Base-by-base conservation (phyloP, 257 asterid genomes). In the Nicotiana paniculata region DNA sequence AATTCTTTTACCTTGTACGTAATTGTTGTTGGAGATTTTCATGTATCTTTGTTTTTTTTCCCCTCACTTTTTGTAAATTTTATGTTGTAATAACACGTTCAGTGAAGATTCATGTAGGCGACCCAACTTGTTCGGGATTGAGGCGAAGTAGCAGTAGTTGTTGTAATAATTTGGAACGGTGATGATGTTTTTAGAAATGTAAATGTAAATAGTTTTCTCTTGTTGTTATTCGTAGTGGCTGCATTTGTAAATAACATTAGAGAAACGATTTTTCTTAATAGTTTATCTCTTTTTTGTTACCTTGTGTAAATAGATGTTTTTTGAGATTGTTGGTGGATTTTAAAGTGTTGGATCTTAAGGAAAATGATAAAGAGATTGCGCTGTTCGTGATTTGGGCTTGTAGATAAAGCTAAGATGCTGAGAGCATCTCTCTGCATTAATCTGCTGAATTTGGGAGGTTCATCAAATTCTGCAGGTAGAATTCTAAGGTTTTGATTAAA, bases 381-480 rank as follows among this genome's bases (percentile, higher is more conserved):
- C 55, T 69, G 61, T 65, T 81, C 81, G 68, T 77, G 81, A 21
- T 16, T 32, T 70, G 75, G 78, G 57, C 81, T 35, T 77, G 82
- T 84, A 86, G 70, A 58, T 81, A 82, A 46, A 79, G 84, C 83
- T 83, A 86, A 83, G 86, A 83, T 64, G 85, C 18, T 68, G 10
- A 68, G 77, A 21, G 62, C 21, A n/a, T 58, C 64, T 48, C 79
- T 8, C 79, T 26, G 79, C 79, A 48, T 70, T 66, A 80, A 82
- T 81, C 86, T 77, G 87, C 85, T 78, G 91, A 82, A 85, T 59
- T 85, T 83, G 92, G 93, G 86, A 83, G 85, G 89, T 82, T 86
- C 91, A 85, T 87, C 89, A 78, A 37, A 39, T 76, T 70, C 33
- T 81, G 87, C 90, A 85, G 97, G 97, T 94, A 90, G 97, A 74